These are phyloP conservation scores for Candida schatavii DNA, from an alignment of 805 yeast species.

Conservation along the genomic window DNA sequence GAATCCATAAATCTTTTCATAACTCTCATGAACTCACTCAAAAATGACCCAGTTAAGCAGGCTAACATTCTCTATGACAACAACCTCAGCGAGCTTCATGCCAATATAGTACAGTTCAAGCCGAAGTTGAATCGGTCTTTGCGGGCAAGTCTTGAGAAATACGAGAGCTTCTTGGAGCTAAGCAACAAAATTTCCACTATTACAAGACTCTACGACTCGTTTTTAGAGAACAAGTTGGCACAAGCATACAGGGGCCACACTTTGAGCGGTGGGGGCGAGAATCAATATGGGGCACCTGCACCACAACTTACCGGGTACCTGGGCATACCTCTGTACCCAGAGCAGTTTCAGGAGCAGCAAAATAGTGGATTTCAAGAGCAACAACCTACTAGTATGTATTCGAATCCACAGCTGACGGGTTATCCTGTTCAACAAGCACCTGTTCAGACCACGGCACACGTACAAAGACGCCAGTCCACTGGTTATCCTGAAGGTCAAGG, in stretches of 20 bases:
- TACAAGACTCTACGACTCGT: constrained; percentile 69
- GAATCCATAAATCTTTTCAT: constrained; percentile 67
- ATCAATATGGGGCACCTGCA: not conserved
- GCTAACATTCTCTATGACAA: constrained; percentile 42
- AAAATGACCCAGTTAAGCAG: constrained; percentile 44
- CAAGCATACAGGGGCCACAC: constrained; percentile 35
- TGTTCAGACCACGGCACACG: too few relatives aligned
- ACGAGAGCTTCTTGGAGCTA: constrained; percentile 67
- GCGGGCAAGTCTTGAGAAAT: constrained; percentile 54
- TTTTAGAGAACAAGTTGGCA: constrained; percentile 53
- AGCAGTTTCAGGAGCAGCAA: constrained; percentile 5
- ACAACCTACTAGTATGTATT: too few relatives aligned
- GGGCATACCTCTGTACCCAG: constrained; percentile 5
- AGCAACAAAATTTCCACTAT: constrained; percentile 77
- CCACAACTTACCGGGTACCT: constrained; percentile 1
- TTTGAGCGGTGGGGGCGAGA: not conserved
- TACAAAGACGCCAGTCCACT: not conserved
- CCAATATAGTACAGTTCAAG: constrained; percentile 55
- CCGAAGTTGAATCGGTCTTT: constrained; percentile 68
- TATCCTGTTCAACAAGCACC: not conserved
- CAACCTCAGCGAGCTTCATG: constrained; percentile 55
- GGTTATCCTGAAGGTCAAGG: not conserved
- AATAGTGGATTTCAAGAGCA: constrained; percentile 1
- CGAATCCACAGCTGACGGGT: not conserved
- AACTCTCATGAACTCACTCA: constrained; percentile 55